A percentile compares a stretch with the other conserved stretches of the same genome.
Evolutionary conservation across 148 eudicot species (phyloP).

Genomic region (Euryodendron excelsum): DNA sequence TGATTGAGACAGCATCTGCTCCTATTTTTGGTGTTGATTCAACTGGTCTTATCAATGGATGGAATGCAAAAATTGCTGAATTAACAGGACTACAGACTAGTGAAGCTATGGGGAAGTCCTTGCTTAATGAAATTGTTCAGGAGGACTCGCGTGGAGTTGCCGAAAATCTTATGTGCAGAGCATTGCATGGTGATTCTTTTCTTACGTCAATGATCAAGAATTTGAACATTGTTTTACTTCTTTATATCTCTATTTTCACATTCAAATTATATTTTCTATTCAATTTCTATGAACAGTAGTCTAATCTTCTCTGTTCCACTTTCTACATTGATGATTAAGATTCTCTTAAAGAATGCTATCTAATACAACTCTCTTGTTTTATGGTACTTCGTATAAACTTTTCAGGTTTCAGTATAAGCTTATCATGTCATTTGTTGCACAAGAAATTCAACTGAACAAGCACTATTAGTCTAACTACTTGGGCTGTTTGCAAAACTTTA

Average conservation of each 20-base stretch:
- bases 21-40: slow-evolving; percentile 47
- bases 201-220: background rate
- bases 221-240: background rate
- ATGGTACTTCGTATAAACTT: background rate
- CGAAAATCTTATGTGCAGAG: slow-evolving; percentile 29
- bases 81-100: slow-evolving; percentile 33
- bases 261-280: background rate
- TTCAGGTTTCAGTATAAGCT: background rate
- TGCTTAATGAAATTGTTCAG: slow-evolving; percentile 30
- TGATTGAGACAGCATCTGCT: slow-evolving; percentile 43
- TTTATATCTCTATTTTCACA: background rate
- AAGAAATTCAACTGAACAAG: background rate
- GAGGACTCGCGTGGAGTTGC: slow-evolving; percentile 27
- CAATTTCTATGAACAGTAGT: background rate
- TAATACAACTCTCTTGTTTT: background rate
- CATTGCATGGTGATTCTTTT: slow-evolving; percentile 27
- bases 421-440: slow-evolving; percentile 1
- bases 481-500: background rate
- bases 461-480: background rate
- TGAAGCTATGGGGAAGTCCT: slow-evolving; percentile 43
- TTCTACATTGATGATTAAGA: background rate
- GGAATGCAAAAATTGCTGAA: slow-evolving; percentile 44
- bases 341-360: background rate
- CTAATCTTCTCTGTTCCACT: background rate
- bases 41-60: slow-evolving; percentile 39